Base-by-base conservation (phyloP, 2,329 filamentous ascomycete species). In the Alternaria ventricosa region DNA sequence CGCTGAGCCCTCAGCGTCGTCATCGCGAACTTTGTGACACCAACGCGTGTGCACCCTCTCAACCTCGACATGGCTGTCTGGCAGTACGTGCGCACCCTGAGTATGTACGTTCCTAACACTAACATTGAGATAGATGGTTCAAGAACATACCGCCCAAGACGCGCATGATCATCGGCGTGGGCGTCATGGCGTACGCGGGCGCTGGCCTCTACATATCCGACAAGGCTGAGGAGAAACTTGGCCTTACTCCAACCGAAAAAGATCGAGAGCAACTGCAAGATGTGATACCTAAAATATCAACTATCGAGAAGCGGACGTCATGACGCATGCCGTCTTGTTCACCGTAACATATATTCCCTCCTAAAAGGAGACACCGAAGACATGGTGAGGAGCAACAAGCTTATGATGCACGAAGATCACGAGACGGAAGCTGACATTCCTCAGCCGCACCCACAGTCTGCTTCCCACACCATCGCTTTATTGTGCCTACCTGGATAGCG, bases 171-270 rank as follows among this genome's bases (percentile, higher is more conserved):
- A 85, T 97, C 66, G 94, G 94, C 70, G 78, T 89, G 53, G 91
- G 89, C 71, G 81, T 97, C 69, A 88, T 97, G 75, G 87, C 87
- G 33, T 97, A 93, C 88, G 93, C 92, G 13, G 82, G 84, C 44
- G 82, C 88, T 44, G 94, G 93, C 15, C 85, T 96, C n/a, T 90
- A 90, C 75, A 75, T 92, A 18, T 89, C 91, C 6, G 91, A 95
- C 75, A 85, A 85, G 61, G 88, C 90, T 15, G 94, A 95, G 80
- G 87, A 91, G 75, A 88, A 86, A 45, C 86, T 94, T 64, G 92
- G 91, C 7, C 87, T 93, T 78, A 89, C 87, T 43, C 88, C 94
- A 2, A 90, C 89, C 1, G 89, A 92, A 65, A 84, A 91, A 74
- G 93, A 97, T 75, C 90, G 88, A 77, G 87, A 89, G 63, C 87